Conservation (phyloP, 2,329 filamentous ascomycete genomes). For the Alternaria hordeiaustralica region DNA sequence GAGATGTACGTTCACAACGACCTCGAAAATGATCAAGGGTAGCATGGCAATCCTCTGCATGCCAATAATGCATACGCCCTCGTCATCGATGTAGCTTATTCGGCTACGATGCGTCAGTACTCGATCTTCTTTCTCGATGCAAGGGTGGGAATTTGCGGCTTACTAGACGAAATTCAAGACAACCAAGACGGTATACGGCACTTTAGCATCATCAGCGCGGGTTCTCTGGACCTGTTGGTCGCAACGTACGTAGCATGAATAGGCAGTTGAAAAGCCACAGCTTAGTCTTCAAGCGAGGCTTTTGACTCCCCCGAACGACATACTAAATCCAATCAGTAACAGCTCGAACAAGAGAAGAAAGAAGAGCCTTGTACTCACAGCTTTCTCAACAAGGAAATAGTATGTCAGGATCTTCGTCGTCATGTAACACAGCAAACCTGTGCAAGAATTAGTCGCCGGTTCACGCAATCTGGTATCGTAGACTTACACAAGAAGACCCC, state of each 20-base stretch:
- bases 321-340: conserved; percentile 48
- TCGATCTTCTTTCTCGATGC: not conserved
- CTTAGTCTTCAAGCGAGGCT: conserved; percentile 61
- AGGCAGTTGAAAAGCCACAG: conserved; percentile 68
- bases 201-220: conserved; percentile 14
- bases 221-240: not conserved
- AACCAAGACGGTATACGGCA: conserved; percentile 52
- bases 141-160: conserved; percentile 22
- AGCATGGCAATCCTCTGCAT: conserved; percentile 66
- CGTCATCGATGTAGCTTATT: conserved; percentile 59
- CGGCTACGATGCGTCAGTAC: conserved; percentile 51
- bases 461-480: not conserved
- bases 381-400: conserved; percentile 69
- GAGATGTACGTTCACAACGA: conserved; percentile 61
- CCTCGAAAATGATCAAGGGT: conserved; percentile 67
- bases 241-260: conserved; percentile 58
- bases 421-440: conserved; percentile 63
- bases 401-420: conserved; percentile 72
- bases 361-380: conserved; percentile 50
- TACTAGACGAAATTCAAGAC: conserved; percentile 68
- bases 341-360: not conserved
- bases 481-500: conserved; percentile 63
- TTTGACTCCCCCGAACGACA: conserved; percentile 63
- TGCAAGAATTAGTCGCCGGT: not conserved
- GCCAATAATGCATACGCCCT: conserved; percentile 67